Percentiles rank a stretch among this genome's conserved stretches.
phyloP scores from a whole-genome alignment of 129 eudicot species.

The Pittosporum tobira region DNA sequence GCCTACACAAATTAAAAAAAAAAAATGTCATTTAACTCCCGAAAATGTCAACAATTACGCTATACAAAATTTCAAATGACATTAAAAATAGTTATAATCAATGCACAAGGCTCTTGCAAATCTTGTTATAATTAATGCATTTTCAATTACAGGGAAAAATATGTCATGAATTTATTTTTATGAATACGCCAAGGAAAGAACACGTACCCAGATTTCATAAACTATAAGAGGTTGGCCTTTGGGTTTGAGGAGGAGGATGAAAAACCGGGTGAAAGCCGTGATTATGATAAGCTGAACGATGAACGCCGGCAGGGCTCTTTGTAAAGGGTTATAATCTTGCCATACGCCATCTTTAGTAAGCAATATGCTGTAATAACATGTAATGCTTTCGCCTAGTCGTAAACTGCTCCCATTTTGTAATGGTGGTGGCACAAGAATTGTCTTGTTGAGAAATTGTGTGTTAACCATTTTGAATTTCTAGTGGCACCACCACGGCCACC shows the following conservation, averaged over 20 bases:
- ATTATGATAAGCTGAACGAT: slow-evolving; percentile 8
- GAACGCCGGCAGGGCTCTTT: slow-evolving; percentile 6
- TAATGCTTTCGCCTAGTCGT: neutral
- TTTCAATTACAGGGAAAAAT: too few relatives aligned
- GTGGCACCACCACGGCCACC: neutral
- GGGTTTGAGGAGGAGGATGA: slow-evolving; percentile 7
- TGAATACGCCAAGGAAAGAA: too few relatives aligned
- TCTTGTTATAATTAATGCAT: too few relatives aligned
- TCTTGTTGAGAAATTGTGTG: slow-evolving; percentile 1
- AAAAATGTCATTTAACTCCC: too few relatives aligned
- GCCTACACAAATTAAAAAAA: slow-evolving; percentile 4
- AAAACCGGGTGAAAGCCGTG: neutral
- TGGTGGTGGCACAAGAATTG: neutral
- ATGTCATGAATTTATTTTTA: too few relatives aligned
- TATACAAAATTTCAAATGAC: too few relatives aligned
- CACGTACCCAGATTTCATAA: slow-evolving; percentile 15
- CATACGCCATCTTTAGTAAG: slow-evolving; percentile 3
- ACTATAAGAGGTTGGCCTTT: slow-evolving; percentile 23
- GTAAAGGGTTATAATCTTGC: slow-evolving; percentile 12
- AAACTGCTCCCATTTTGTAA: neutral
- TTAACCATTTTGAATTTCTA: neutral
- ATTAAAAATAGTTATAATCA: too few relatives aligned
- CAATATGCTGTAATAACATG: neutral
- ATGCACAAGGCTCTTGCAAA: too few relatives aligned
- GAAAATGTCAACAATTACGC: too few relatives aligned